Evolutionary conservation across 2,329 filamentous ascomycete genomes (phyloP).

Genomic region (Pezicula neosporulosa): DNA sequence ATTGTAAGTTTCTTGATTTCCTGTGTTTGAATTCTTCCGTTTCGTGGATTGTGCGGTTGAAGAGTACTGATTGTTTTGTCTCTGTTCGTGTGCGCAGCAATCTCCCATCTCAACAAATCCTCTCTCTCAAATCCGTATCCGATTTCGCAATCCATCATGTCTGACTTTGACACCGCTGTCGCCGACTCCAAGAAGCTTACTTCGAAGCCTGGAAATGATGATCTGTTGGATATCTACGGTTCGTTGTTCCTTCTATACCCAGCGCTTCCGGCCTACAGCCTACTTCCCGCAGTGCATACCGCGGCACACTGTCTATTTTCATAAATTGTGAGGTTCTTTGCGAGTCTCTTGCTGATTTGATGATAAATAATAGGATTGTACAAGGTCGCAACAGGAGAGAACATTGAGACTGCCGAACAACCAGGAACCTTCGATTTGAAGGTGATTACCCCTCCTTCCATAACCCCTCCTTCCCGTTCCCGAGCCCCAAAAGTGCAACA

Average conservation of each 20-base stretch:
- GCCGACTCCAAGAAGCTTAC: slow-evolving; percentile 65
- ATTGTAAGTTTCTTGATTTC: too few relatives aligned
- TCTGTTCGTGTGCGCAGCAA: too few relatives aligned
- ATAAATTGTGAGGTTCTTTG: too few relatives aligned
- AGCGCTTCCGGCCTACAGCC: too few relatives aligned
- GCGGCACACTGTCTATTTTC: too few relatives aligned
- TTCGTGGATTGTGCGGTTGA: too few relatives aligned
- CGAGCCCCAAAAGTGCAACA: background rate
- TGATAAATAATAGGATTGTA: slow-evolving; percentile 43
- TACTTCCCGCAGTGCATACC: too few relatives aligned
- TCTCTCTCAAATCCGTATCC: background rate
- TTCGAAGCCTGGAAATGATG: slow-evolving; percentile 58
- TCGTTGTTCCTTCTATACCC: background rate
- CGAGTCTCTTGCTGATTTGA: background rate
- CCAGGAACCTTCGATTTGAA: slow-evolving; percentile 71
- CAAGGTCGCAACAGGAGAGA: slow-evolving; percentile 56
- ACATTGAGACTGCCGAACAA: slow-evolving; percentile 49
- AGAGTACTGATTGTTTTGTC: too few relatives aligned
- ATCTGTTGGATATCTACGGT: slow-evolving; percentile 49
- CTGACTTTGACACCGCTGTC: slow-evolving; percentile 51
- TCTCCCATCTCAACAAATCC: background rate
- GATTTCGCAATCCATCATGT: slow-evolving; percentile 12
- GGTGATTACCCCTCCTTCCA: slow-evolving; percentile 13
- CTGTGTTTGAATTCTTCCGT: too few relatives aligned
- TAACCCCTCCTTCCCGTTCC: background rate